These are phyloP conservation scores for Chalaropsis thielavioides DNA, from an alignment of 2,329 filamentous ascomycete genomes.

Conservation along the genomic window DNA sequence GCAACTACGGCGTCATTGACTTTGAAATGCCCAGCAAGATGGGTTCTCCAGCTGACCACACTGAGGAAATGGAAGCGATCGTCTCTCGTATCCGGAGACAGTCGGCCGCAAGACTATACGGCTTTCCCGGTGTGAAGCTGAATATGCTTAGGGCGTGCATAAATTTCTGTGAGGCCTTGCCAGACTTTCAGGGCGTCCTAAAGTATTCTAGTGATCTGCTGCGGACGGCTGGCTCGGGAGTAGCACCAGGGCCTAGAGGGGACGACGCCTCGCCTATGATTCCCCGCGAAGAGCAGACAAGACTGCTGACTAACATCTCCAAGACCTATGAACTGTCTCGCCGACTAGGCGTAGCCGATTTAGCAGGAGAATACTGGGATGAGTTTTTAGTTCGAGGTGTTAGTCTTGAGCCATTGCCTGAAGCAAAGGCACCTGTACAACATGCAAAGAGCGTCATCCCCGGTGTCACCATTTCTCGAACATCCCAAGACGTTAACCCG, in stretches of 20 bases:
- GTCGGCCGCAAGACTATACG: slow-evolving; percentile 49
- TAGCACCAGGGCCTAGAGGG: slow-evolving; percentile 55
- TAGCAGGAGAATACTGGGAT: slow-evolving; percentile 88
- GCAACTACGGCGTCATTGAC: slow-evolving; percentile 48
- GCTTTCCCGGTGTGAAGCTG: slow-evolving; percentile 66
- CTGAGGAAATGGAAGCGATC: slow-evolving; percentile 34
- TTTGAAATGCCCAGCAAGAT: slow-evolving; percentile 27
- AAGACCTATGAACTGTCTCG: slow-evolving; percentile 67
- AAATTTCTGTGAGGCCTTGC: slow-evolving; percentile 83
- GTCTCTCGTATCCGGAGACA: slow-evolving; percentile 46
- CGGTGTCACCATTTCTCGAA: slow-evolving; percentile 34
- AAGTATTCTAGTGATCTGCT: slow-evolving; percentile 74
- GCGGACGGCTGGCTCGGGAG: slow-evolving; percentile 64
- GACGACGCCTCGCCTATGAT: slow-evolving; percentile 58
- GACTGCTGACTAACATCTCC: slow-evolving; percentile 70
- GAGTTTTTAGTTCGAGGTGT: slow-evolving; percentile 77
- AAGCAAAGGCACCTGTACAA: slow-evolving; percentile 47
- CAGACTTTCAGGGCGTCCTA: slow-evolving; percentile 81
- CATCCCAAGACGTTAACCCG: slow-evolving; percentile 55
- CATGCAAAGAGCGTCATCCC: slow-evolving; percentile 45
- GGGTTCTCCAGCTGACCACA: slow-evolving; percentile 21
- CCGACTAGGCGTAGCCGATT: slow-evolving; percentile 53
- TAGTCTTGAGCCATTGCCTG: slow-evolving; percentile 49
- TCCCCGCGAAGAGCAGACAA: slow-evolving; percentile 67
- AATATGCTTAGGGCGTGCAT: slow-evolving; percentile 82